These are phyloP conservation scores for Straminergon stramineum DNA, from an alignment of 225 moss, liverwort and hornwort species.

Conservation along the genomic window DNA sequence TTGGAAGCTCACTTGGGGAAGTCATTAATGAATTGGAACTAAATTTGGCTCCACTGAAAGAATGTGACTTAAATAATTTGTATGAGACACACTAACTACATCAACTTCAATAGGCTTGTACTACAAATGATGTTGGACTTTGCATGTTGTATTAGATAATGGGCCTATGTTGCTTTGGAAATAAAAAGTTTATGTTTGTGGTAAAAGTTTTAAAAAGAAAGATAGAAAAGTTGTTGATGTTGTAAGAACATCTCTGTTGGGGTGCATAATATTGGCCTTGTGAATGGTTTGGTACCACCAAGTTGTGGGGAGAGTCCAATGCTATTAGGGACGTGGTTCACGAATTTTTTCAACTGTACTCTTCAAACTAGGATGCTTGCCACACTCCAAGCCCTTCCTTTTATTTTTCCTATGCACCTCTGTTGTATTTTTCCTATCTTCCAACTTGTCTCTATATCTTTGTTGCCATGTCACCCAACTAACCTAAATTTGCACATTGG, in stretches of 20 bases:
- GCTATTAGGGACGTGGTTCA: too few relatives aligned
- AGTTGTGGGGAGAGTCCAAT: too few relatives aligned
- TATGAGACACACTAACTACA: rapidly evolving
- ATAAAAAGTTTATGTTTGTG: not conserved
- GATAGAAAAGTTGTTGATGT: too few relatives aligned
- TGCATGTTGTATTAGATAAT: rapidly evolving
- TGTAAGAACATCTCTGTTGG: too few relatives aligned
- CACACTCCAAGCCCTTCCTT: not conserved
- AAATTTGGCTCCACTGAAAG: not conserved
- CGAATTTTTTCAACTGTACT: rapidly evolving
- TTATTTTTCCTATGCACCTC: rapidly evolving
- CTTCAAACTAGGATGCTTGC: not conserved
- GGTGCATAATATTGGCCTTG: rapidly evolving
- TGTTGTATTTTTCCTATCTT: not conserved
- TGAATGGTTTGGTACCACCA: too few relatives aligned
- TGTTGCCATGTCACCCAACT: rapidly evolving
- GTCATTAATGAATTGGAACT: not conserved
- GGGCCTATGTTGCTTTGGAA: not conserved
- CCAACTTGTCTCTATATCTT: not conserved
- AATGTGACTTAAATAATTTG: not conserved
- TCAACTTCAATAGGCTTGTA: not conserved
- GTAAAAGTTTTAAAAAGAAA: too few relatives aligned
- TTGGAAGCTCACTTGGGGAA: rapidly evolving
- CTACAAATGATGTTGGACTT: rapidly evolving
- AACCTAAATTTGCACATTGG: rapidly evolving